These are phyloP conservation scores for Cyamopsis tetragonoloba DNA, from an alignment of 306 rosid species.

Conservation along the genomic window DNA sequence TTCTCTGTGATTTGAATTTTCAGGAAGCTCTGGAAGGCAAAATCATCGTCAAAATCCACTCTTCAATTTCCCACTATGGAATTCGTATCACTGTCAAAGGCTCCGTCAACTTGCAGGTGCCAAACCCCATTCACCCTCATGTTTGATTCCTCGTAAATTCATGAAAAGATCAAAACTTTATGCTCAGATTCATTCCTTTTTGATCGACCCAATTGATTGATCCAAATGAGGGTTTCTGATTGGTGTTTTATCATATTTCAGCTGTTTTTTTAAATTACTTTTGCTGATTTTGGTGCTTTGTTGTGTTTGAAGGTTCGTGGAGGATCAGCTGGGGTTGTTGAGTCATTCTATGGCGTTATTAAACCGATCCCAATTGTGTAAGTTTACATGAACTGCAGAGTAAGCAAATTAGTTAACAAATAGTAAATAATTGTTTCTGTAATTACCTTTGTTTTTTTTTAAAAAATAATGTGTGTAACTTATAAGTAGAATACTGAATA, in stretches of 20 bases:
- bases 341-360: constrained; percentile 72
- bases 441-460: neutral
- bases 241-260: too few relatives aligned
- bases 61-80: constrained; percentile 77
- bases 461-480: neutral
- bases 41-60: constrained; percentile 51
- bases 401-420: neutral
- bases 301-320: constrained; percentile 70
- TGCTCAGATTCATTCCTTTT: neutral
- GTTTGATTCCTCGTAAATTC: constrained; percentile 12
- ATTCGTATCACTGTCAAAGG: constrained; percentile 68
- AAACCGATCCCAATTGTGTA: constrained; percentile 76
- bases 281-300: neutral
- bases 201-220: neutral
- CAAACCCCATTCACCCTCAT: neutral
- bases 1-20: constrained; percentile 19
- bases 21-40: constrained; percentile 82
- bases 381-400: constrained; percentile 22
- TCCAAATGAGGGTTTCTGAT: neutral
- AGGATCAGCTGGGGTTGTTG: constrained; percentile 86
- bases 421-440: neutral
- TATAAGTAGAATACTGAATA: neutral
- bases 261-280: neutral
- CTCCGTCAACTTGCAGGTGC: constrained; percentile 82
- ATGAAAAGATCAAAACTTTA: neutral